A percentile compares a stretch with the other conserved stretches of the same genome.
phyloP scores from a whole-genome alignment of 1,139 yeast species.

The Saccharomycopsis hybrid region DNA sequence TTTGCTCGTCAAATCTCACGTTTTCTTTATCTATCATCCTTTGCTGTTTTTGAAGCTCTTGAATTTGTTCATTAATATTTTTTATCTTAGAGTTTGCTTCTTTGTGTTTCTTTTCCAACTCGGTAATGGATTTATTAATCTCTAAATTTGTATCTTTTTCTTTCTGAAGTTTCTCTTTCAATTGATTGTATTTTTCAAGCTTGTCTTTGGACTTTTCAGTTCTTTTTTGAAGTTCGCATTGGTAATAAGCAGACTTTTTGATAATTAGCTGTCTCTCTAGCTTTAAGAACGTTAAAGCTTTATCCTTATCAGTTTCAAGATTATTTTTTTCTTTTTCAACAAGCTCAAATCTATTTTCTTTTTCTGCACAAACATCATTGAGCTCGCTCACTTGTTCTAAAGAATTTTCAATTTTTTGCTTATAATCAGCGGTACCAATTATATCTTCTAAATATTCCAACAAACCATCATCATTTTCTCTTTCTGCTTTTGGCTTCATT shows the following conservation, averaged over 20 bases:
- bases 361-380: constrained; percentile 76
- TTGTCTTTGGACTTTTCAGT: constrained; percentile 37
- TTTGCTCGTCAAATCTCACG: constrained; percentile 69
- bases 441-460: constrained; percentile 93
- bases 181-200: constrained; percentile 30
- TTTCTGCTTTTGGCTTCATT: constrained; percentile 96
- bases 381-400: constrained; percentile 54
- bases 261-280: constrained; percentile 57
- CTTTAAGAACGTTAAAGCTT: constrained; percentile 59
- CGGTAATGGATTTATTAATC: constrained; percentile 37
- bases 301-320: constrained; percentile 63
- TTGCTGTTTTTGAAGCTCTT: constrained; percentile 34
- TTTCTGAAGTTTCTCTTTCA: constrained; percentile 39
- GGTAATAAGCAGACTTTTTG: constrained; percentile 51
- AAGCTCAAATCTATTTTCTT: constrained; percentile 70
- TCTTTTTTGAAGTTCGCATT: constrained; percentile 42
- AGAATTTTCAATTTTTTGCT: constrained; percentile 65
- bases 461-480: constrained; percentile 87
- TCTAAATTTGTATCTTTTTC: constrained; percentile 45
- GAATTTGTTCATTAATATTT: constrained; percentile 31
- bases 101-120: constrained; percentile 35
- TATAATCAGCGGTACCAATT: constrained; percentile 87
- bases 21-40: constrained; percentile 41
- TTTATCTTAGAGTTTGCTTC: constrained; percentile 31
- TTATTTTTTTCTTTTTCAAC: constrained; percentile 71